Percentiles rank a stretch among this genome's conserved stretches.
phyloP scores from a whole-genome alignment of 78 protist species.

The Bodo saltans region DNA sequence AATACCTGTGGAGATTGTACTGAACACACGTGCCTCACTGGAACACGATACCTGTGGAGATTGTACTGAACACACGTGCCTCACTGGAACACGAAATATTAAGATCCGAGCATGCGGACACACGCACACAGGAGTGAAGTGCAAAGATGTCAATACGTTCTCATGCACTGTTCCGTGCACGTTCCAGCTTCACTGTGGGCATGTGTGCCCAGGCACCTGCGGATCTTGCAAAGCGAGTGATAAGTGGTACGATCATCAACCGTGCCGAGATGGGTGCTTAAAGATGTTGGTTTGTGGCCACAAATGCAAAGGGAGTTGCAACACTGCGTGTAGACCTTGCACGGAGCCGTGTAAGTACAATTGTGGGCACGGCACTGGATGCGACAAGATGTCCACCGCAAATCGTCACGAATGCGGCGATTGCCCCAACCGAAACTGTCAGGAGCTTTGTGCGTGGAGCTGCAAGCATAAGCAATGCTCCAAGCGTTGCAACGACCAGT shows the following conservation, averaged over 20 bases:
- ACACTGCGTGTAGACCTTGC: neutral
- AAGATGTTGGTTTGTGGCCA: constrained; percentile 21
- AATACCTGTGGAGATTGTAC: no score
- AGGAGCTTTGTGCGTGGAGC: constrained; percentile 38
- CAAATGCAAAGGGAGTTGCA: constrained; percentile 9
- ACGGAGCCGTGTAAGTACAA: neutral
- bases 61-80: neutral
- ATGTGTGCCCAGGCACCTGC: constrained; percentile 18
- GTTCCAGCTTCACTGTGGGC: constrained; percentile 12
- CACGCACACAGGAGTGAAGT: neutral
- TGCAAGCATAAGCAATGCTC: constrained; percentile 48
- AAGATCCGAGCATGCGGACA: neutral
- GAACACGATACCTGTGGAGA: neutral
- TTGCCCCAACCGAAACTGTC: constrained; percentile 43
- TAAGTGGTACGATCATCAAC: neutral
- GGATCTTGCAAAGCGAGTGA: neutral
- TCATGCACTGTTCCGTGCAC: neutral
- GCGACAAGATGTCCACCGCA: no score
- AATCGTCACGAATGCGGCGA: constrained; percentile 18
- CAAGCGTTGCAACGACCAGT: constrained; percentile 40
- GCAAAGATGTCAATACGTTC: neutral
- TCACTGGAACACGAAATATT: neutral
- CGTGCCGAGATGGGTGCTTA: neutral
- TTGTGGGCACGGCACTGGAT: constrained; percentile 31
- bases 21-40: neutral